Base-by-base conservation (phyloP, 495 filamentous ascomycete species). In the Lophiotrema nucula region DNA sequence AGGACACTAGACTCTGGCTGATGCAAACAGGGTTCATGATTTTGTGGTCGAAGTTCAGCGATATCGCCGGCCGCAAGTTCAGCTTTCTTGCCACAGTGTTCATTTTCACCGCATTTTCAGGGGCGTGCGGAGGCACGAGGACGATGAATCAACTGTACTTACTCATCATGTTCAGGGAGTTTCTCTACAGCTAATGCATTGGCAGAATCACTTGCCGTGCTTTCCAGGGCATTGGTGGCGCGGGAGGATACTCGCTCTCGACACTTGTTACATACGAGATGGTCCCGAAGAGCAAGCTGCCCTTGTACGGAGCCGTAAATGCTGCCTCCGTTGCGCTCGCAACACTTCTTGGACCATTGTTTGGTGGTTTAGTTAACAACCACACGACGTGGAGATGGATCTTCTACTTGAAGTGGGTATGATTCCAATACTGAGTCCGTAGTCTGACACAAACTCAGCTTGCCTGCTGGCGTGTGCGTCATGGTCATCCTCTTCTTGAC, bases 211-310 rank as follows among this genome's bases (percentile, higher is more conserved):
- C 53, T 16, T 52, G 56, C 38, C 48, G 57, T 15, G 43, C 44
- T 15, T 54, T 60, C 27, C 57, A 60, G 48, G 57, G 57, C 16
- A 39, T 60, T n/a, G 57, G 57, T 5, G 57, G 41, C 13, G 48
- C 57, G 1, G 57, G 57, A 11, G 39, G 48, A 27, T 54, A 41
- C 31, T 79, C 79, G 12, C 69, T 84, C 6, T 72, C 76, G 2
- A 74, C 83, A 56, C 75, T 81, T 18, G 75, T 83, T 0, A 62
- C 80, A 6, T 73, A 77, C 5, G 77, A 82, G 53, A 62, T 85
- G n/a, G 63, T 73, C 0, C 78, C 81, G 0, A 46, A 54, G 2
- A 64, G 67, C 3, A 31, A 71, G 21, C 56, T 72, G 11, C 66
- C 66, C 26, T 71, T 79, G 16, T 72, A 70, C 2, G 70, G 67